Percentiles rank a stretch among this genome's conserved stretches.
These are phyloP conservation scores for Cercospora zeina DNA, from an alignment of 2,329 filamentous ascomycete species.

Conservation along the genomic window DNA sequence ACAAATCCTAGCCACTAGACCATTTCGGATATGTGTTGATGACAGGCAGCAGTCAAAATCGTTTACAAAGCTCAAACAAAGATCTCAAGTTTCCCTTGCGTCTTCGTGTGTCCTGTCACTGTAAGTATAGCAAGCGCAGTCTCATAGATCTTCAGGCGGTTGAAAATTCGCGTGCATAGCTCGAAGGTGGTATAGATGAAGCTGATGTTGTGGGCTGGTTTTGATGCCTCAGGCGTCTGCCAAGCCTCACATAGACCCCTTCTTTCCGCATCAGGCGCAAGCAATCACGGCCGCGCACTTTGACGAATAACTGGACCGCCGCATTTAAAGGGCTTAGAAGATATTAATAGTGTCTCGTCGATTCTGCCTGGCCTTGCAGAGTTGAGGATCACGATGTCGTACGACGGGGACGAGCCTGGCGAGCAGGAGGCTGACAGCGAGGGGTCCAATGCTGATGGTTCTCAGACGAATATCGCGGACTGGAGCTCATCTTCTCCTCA, in stretches of 20 bases:
- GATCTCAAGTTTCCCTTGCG: too few species aligned
- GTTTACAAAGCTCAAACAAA: too few species aligned
- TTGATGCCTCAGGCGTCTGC: too few species aligned
- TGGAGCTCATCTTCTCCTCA: neutral
- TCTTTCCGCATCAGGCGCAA: too few species aligned
- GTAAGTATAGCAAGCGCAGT: too few species aligned
- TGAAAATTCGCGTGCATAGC: too few species aligned
- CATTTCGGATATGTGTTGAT: neutral
- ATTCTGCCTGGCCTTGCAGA: neutral
- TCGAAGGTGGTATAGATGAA: too few species aligned
- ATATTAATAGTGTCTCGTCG: neutral
- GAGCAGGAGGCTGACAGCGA: neutral
- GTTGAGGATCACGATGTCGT: neutral
- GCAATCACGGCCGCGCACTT: too few species aligned
- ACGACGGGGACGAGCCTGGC: neutral
- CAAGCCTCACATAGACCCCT: neutral
- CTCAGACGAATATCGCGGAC: neutral
- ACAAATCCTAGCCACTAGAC: constrained; percentile 1
- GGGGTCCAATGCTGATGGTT: neutral
- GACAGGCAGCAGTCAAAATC: too few species aligned
- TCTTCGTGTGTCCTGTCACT: too few species aligned
- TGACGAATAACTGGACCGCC: neutral
- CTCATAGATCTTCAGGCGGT: too few species aligned
- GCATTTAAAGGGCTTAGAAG: neutral
- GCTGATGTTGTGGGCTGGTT: too few species aligned